Evolutionary conservation across 2,329 filamentous ascomycete genomes (phyloP).

Genomic region (Fusarium oligoseptatum): DNA sequence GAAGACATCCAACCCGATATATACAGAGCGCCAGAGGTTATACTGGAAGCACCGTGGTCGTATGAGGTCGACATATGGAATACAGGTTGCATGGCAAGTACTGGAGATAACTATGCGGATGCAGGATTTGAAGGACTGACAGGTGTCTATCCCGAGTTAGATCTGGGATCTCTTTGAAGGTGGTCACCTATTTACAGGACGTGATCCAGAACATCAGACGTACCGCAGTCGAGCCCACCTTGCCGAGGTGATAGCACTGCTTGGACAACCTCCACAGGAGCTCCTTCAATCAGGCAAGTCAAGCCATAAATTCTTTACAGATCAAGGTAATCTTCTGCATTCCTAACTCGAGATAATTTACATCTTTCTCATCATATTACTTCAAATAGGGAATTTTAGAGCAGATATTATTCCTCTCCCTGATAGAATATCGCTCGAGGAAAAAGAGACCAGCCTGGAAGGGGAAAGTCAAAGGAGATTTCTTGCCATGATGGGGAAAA

Average conservation of each 20-base stretch:
- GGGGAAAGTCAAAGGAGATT: conserved; percentile 49
- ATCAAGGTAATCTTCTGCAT: conserved; percentile 47
- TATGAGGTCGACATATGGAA: conserved; percentile 67
- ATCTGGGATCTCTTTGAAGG: conserved; percentile 65
- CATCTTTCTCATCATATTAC: not conserved
- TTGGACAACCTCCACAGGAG: conserved; percentile 57
- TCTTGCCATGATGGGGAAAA: conserved; percentile 52
- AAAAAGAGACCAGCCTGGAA: conserved; percentile 54
- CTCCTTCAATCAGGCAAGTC: conserved; percentile 51
- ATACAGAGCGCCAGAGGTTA: conserved; percentile 61
- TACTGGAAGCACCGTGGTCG: conserved; percentile 60
- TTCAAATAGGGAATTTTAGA: conserved; percentile 38
- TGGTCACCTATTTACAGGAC: conserved; percentile 56
- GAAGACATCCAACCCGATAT: conserved; percentile 56
- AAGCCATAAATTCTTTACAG: conserved; percentile 55
- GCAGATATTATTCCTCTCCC: conserved; percentile 40
- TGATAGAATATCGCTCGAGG: conserved; percentile 48
- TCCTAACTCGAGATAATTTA: conserved; percentile 1
- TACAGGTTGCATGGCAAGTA: conserved; percentile 62
- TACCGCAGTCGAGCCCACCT: conserved; percentile 62
- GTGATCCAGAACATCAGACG: conserved; percentile 53
- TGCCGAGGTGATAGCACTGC: conserved; percentile 61
- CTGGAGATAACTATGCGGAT: accelerated
- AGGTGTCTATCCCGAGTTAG: conserved; percentile 42
- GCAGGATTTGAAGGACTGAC: not conserved